A percentile compares a stretch with the other conserved stretches of the same genome.
Evolutionary conservation across 345 rosid species (phyloP).

Genomic region (Alliaria petiolata): DNA sequence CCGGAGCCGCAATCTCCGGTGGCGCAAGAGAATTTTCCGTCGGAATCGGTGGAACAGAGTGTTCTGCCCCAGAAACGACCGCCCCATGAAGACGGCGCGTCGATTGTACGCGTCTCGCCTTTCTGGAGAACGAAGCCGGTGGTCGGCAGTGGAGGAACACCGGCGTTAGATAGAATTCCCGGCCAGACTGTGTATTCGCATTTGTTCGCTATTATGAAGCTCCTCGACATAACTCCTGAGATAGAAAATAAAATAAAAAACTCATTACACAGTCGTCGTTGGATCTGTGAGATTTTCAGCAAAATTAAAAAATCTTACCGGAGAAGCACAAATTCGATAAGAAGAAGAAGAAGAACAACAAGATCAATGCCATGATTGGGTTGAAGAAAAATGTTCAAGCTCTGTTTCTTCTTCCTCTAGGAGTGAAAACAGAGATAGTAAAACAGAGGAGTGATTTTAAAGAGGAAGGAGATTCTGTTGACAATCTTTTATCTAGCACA

Average conservation of each 20-base stretch:
- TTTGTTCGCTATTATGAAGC: constrained; percentile 58
- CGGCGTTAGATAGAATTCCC: constrained; percentile 73
- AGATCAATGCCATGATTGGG: constrained; percentile 5
- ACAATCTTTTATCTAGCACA: neutral
- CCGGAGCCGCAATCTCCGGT: constrained; percentile 93
- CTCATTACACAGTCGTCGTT: neutral
- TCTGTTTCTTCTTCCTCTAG: constrained; percentile 17
- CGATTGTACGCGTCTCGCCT: constrained; percentile 49
- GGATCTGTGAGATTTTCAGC: neutral
- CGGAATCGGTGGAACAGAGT: constrained; percentile 53
- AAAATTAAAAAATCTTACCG: neutral
- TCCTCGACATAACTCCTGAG: constrained; percentile 46
- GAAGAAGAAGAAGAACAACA: neutral
- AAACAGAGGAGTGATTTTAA: neutral
- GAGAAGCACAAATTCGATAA: neutral
- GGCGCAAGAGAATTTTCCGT: constrained; percentile 59
- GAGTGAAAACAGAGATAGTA: constrained; percentile 3
- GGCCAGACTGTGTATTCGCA: constrained; percentile 83
- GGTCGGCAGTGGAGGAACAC: constrained; percentile 47
- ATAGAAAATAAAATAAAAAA: neutral
- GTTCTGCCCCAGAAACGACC: constrained; percentile 95
- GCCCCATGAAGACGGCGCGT: constrained; percentile 81
- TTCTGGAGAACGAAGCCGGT: constrained; percentile 73
- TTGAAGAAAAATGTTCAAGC: neutral
- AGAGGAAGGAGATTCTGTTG: neutral